Evolutionary conservation across 148 eudicot genomes (phyloP).

Genomic region (Rhododendron vialii): DNA sequence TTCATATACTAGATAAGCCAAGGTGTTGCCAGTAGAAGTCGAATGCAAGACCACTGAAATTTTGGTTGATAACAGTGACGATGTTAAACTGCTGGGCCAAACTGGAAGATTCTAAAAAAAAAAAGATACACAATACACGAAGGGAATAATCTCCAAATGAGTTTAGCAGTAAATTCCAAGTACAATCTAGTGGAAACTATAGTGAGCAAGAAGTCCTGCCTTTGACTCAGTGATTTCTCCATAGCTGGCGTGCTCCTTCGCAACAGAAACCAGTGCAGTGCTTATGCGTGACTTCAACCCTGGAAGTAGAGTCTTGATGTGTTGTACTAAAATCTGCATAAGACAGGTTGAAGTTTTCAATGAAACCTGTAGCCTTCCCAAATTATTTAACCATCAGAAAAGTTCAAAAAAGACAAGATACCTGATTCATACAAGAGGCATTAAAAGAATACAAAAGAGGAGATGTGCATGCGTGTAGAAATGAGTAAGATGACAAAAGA

Average conservation of each 20-base stretch:
- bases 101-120: neutral
- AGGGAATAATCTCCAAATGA: neutral
- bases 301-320: slow-evolving; percentile 85
- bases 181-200: neutral
- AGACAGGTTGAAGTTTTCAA: neutral
- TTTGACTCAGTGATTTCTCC: slow-evolving; percentile 93
- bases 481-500: neutral
- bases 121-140: neutral
- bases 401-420: neutral
- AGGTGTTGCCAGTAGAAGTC: neutral
- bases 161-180: neutral
- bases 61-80: neutral
- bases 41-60: neutral
- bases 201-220: slow-evolving; percentile 31
- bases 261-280: slow-evolving; percentile 63
- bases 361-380: neutral
- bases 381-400: neutral
- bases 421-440: neutral
- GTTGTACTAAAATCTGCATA: slow-evolving; percentile 81
- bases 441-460: neutral
- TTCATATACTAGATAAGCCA: neutral
- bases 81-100: neutral
- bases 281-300: slow-evolving; percentile 81
- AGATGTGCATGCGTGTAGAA: neutral
- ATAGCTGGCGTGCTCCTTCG: slow-evolving; percentile 96